These are phyloP conservation scores for Fusarium sp. DNA, from an alignment of 2,329 filamentous ascomycete genomes.

Conservation along the genomic window DNA sequence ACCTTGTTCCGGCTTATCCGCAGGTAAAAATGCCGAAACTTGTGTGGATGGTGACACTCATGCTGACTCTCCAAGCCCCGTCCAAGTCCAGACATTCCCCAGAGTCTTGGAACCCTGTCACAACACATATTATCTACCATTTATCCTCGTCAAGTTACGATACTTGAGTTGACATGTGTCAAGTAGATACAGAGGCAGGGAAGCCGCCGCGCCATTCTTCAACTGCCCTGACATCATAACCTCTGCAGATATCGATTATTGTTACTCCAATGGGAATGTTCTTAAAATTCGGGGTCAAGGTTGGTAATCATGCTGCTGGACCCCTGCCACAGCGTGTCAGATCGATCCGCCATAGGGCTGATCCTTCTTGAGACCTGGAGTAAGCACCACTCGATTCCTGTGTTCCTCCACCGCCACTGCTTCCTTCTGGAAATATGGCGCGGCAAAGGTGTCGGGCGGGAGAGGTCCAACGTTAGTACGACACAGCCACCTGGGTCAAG, in stretches of 20 bases:
- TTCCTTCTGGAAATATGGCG: neutral
- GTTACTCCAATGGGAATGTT: neutral
- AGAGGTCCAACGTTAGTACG: neutral
- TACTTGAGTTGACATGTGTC: too few relatives aligned
- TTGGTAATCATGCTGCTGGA: neutral
- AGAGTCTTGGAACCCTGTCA: neutral
- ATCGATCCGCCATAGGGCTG: neutral
- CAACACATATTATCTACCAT: neutral
- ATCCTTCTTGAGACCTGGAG: neutral
- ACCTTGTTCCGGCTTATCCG: neutral
- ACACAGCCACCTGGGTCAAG: neutral
- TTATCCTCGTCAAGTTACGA: neutral
- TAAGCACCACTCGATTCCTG: neutral
- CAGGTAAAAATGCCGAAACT: neutral
- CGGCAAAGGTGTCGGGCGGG: neutral
- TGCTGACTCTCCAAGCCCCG: neutral
- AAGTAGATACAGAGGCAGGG: neutral
- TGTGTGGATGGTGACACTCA: neutral
- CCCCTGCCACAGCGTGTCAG: neutral
- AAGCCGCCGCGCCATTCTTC: neutral
- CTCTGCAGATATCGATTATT: neutral
- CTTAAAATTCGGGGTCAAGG: neutral
- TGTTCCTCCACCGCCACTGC: neutral
- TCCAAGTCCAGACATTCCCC: neutral
- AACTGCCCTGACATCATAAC: neutral